Evolutionary conservation across 2,329 filamentous ascomycete genomes (phyloP).

Genomic region (Lithohypha guttulata): DNA sequence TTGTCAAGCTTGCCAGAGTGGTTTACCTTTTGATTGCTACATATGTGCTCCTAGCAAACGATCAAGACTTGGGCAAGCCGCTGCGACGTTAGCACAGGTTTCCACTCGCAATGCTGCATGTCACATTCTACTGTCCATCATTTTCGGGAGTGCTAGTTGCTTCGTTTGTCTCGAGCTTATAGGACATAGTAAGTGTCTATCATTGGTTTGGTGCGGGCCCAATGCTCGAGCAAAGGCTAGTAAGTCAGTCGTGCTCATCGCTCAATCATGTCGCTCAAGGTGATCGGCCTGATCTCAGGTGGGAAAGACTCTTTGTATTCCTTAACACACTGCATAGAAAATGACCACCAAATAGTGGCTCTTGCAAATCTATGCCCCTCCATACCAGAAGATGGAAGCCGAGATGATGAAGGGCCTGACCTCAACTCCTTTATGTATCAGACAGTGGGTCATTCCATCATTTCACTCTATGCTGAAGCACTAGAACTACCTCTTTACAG

Average conservation of each 20-base stretch:
- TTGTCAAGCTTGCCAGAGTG: too few relatives aligned
- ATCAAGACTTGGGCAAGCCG: too few relatives aligned
- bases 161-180: not conserved
- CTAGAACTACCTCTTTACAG: conserved; percentile 77
- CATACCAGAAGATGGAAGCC: conserved; percentile 21
- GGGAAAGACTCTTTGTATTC: conserved; percentile 97
- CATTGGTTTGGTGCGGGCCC: not conserved
- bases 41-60: too few relatives aligned
- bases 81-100: too few relatives aligned
- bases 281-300: conserved; percentile 87
- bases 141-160: too few relatives aligned
- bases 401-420: conserved; percentile 46
- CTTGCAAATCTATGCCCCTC: conserved; percentile 75
- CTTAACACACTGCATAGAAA: conserved; percentile 74
- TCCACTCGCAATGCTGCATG: too few relatives aligned
- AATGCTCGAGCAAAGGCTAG: not conserved
- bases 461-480: conserved; percentile 72
- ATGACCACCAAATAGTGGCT: conserved; percentile 77
- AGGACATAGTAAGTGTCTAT: not conserved
- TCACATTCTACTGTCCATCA: too few relatives aligned
- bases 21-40: not conserved
- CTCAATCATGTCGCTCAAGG: conserved; percentile 47
- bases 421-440: conserved; percentile 99
- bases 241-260: too few relatives aligned
- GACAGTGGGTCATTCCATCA: conserved; percentile 79